Evolutionary conservation across 768 basidiomycete species (phyloP), one percentile per base, ranked within the genome.

Genomic region (Hemileccinum rubropunctum): DNA sequence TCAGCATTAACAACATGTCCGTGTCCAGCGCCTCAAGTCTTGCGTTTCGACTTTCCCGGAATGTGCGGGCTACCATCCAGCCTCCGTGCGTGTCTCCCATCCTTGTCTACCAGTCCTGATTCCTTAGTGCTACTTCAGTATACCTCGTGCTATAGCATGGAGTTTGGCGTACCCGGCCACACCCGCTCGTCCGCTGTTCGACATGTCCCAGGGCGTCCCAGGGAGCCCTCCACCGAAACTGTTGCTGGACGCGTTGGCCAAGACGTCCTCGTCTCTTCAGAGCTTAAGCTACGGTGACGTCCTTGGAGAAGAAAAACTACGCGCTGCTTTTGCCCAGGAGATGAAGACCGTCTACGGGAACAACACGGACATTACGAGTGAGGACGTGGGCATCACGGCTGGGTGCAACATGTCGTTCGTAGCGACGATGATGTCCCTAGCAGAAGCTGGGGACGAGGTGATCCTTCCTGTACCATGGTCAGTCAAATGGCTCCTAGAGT

Each of bases 121-220:
- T 37, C 13, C 21, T 32, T 5, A 37, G 36, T 30, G 6, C 45
- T 21, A 12, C 30, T 35, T 8, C 58, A 83, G 83, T 13, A 82
- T 86, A 41, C 77, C 82, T 1, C 71, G 71, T 30, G 83, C 81
- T 14, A 77, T 80, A 47, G 69, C 73, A 70, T 86, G 84, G 84
- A 78, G 72, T 1, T 54, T 60, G 18, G 57, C 66, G 12, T 84
- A 81, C 63, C 56, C 54, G 5, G 59, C 75, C 0, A 74, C 76
- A 0, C 60, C 71, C 0, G 59, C 51, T 20, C 71, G 73, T 9
- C 82, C 80, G 0, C 68, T 90, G 2, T 73, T 91, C n/a, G 77
- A 81, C 58, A 82, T 90, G 73, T 83, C 84, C 1, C 88, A 91
- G 66, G 86, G 91, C 35, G 81, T 83, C 0, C 91, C 91, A 0